These are phyloP conservation scores for Candida berthetii DNA, from an alignment of 805 yeast genomes.

Conservation along the genomic window DNA sequence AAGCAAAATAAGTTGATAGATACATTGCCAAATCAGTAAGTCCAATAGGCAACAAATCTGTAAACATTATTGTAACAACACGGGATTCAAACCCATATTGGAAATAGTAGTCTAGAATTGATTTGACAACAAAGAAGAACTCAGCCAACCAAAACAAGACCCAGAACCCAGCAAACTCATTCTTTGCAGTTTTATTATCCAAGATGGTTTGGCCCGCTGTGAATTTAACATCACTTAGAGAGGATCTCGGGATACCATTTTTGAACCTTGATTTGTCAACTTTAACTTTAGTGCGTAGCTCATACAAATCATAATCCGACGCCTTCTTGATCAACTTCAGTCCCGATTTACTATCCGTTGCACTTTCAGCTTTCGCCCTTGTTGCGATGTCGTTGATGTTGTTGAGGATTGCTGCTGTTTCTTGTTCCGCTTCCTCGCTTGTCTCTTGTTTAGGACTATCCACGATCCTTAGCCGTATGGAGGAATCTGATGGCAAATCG, in stretches of 20 bases:
- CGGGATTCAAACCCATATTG: slow-evolving; percentile 44
- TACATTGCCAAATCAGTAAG: slow-evolving; percentile 75
- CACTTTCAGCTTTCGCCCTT: no score
- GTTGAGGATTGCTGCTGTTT: no score
- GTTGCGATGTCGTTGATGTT: no score
- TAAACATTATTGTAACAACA: slow-evolving; percentile 49
- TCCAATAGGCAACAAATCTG: slow-evolving; percentile 63
- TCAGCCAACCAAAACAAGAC: slow-evolving; percentile 73
- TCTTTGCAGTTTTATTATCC: slow-evolving; percentile 13
- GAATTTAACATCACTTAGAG: slow-evolving; percentile 19
- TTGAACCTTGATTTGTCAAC: slow-evolving; percentile 13
- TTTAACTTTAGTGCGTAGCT: slow-evolving; percentile 9
- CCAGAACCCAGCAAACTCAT: slow-evolving; percentile 69
- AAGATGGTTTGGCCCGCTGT: slow-evolving; percentile 12
- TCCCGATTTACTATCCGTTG: no score
- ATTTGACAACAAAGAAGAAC: slow-evolving; percentile 46
- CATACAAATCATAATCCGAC: slow-evolving; percentile 13
- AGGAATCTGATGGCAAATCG: no score
- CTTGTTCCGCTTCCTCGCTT: no score
- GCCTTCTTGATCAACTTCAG: no score
- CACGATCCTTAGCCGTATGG: no score
- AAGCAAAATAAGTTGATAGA: slow-evolving; percentile 53
- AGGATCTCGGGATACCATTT: slow-evolving; percentile 20
- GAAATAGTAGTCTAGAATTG: slow-evolving; percentile 46
- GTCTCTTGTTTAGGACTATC: no score